Percentiles rank a stretch among this genome's conserved stretches.
Conservation (phyloP, 768 basidiomycete genomes). For the Auriscalpium microsporum region DNA sequence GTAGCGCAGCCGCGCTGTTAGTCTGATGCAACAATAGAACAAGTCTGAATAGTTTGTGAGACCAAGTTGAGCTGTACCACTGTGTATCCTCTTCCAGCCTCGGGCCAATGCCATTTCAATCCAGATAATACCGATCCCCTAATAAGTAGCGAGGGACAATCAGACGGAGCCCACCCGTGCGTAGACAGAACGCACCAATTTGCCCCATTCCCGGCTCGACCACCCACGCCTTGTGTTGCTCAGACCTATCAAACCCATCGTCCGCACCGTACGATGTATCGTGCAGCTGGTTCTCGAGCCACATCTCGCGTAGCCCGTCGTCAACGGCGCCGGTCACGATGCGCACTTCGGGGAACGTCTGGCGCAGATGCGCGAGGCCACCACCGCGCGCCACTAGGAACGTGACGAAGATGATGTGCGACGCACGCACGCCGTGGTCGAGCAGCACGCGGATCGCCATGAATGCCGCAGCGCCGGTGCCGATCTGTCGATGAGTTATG, state of each 20-base stretch:
- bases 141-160: neutral
- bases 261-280: slow-evolving; percentile 27
- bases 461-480: slow-evolving; percentile 85
- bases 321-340: slow-evolving; percentile 84
- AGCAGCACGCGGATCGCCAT: slow-evolving; percentile 93
- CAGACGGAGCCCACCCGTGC: too few relatives aligned
- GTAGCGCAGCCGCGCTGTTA: too few relatives aligned
- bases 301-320: slow-evolving; percentile 63
- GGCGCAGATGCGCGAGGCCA: slow-evolving; percentile 65
- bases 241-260: slow-evolving; percentile 22
- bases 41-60: too few relatives aligned
- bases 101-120: neutral
- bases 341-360: slow-evolving; percentile 78
- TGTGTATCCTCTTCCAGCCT: too few relatives aligned
- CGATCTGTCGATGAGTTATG: slow-evolving; percentile 48
- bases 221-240: slow-evolving; percentile 61
- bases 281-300: slow-evolving; percentile 47
- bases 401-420: slow-evolving; percentile 82
- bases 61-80: too few relatives aligned
- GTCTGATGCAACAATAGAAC: too few relatives aligned
- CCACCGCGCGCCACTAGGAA: slow-evolving; percentile 83
- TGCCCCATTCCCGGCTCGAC: slow-evolving; percentile 87
- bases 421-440: slow-evolving; percentile 83
- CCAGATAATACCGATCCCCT: slow-evolving; percentile 36
- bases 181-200: slow-evolving; percentile 45